Percentiles rank a stretch among this genome's conserved stretches.
Conservation (phyloP, 2,329 filamentous ascomycete genomes). For the Fusarium lateritium region DNA sequence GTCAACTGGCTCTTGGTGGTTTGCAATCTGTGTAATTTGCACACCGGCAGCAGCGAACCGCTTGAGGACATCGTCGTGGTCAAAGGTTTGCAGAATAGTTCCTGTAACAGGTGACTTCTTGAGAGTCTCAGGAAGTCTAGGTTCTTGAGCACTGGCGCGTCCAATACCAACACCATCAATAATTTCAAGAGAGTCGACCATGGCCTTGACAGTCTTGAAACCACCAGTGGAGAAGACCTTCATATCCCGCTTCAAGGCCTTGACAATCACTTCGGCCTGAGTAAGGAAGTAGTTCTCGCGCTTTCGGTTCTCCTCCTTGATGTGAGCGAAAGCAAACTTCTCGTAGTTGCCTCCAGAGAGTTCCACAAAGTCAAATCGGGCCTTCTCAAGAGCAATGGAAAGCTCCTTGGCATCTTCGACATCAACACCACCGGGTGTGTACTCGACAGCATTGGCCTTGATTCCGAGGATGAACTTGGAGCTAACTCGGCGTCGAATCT, state of each 20-base stretch:
- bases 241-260: constrained; percentile 28
- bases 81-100: constrained; percentile 16
- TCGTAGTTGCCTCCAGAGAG: constrained; percentile 72
- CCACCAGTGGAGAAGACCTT: constrained; percentile 37
- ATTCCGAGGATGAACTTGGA: constrained; percentile 62
- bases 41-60: constrained; percentile 22
- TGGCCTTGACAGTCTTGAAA: constrained; percentile 22
- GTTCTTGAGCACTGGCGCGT: constrained; percentile 25
- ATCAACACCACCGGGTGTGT: constrained; percentile 65
- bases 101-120: constrained; percentile 11
- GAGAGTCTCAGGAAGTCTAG: constrained; percentile 10
- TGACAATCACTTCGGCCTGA: constrained; percentile 66
- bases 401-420: constrained; percentile 65
- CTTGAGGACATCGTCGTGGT: constrained; percentile 24
- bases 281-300: constrained; percentile 71
- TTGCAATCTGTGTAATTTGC: constrained; percentile 32
- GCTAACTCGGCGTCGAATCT: constrained; percentile 63
- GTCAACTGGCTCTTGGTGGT: constrained; percentile 19
- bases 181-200: constrained; percentile 30
- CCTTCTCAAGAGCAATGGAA: constrained; percentile 61
- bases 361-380: constrained; percentile 70
- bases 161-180: constrained; percentile 33
- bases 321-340: constrained; percentile 63
- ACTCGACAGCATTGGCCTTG: constrained; percentile 70
- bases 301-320: constrained; percentile 66